Evolutionary conservation across 345 rosid species (phyloP), one percentile per base, ranked within the genome.

Genomic region (Schrenkiella parvula): DNA sequence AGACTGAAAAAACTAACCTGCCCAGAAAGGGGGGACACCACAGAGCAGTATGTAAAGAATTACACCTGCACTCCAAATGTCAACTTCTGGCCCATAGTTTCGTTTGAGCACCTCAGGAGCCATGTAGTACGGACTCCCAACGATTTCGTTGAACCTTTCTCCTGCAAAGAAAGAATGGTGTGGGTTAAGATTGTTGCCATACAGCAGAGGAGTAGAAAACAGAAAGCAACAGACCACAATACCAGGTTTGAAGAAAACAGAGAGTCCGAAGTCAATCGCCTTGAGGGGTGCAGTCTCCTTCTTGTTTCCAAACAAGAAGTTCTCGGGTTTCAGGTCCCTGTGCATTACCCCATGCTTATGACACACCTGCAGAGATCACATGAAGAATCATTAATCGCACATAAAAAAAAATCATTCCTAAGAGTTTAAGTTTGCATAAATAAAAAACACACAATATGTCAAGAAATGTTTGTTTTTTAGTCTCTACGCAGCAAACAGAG

Each of bases 51-150:
- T 93, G 79, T 90, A 90, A 35, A 93, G 97, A 70, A 93, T 86
- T 15, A 93, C 93, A 68, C 98, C 97, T 38, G 98, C 98, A 71
- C 98, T 93, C 98, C 98, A 93, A 8, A 93, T 89, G 67, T 93
- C 97, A 69, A 93, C 83, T 84, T 91, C 96, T 42, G 90, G 96
- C 21, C 98, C 98, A 66, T 93, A 93, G 63, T 84, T 81, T 39
- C 96, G 82, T 62, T 84, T 91, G 32, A 93, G 84, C 52, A 93
- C 97, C 85, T 93, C 97, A 0, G 97, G 98, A 79, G 99, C 99
- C 99, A 95, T 92, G 85, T 92, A 95, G 75, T 92, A 89, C 0
- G 99, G 99, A 81, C 98, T 95, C 48, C 98, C 98, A 57, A 95
- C 96, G 43, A 95, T 95, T 84, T 95, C 98, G 26, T 75, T 80